Conservation (phyloP, 1,139 yeast genomes). For the Ogataea hybrid region DNA sequence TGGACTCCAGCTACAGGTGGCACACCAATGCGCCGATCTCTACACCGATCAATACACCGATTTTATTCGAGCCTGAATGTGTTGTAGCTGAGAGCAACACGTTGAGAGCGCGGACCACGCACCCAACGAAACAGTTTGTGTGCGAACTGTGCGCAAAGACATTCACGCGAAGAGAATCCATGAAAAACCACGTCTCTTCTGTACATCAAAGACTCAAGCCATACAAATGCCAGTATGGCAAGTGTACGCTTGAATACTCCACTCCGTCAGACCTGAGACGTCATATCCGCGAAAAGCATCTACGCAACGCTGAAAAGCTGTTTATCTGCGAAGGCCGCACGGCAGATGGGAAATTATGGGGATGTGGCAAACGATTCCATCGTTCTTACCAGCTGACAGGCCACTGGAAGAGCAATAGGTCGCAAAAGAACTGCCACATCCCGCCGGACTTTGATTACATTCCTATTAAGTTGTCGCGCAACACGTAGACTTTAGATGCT, state of each 20-base stretch:
- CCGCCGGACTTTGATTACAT: conserved; percentile 16
- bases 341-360: conserved; percentile 13
- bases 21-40: too few relatives aligned
- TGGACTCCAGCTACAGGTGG: too few relatives aligned
- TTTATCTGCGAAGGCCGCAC: conserved; percentile 15
- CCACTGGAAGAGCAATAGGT: conserved; percentile 22
- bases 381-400: conserved; percentile 19
- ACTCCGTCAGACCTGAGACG: conserved; percentile 22
- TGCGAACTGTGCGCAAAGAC: conserved; percentile 15
- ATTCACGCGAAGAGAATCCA: conserved; percentile 20
- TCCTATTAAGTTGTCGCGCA: conserved; percentile 6
- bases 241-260: conserved; percentile 14
- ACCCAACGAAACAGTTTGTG: conserved; percentile 5
- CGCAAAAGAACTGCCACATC: conserved; percentile 16
- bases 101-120: neutral
- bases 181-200: conserved; percentile 20
- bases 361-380: conserved; percentile 20
- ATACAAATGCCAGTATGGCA: conserved; percentile 13
- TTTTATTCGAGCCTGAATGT: too few relatives aligned
- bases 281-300: conserved; percentile 19
- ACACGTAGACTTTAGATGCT: neutral
- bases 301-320: conserved; percentile 7
- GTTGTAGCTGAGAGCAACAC: neutral
- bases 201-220: conserved; percentile 19
- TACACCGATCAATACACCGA: too few relatives aligned